A percentile compares a stretch with the other conserved stretches of the same genome.
Conservation (phyloP, 2,329 filamentous ascomycete species). For the Aspergillus carbonarius region DNA sequence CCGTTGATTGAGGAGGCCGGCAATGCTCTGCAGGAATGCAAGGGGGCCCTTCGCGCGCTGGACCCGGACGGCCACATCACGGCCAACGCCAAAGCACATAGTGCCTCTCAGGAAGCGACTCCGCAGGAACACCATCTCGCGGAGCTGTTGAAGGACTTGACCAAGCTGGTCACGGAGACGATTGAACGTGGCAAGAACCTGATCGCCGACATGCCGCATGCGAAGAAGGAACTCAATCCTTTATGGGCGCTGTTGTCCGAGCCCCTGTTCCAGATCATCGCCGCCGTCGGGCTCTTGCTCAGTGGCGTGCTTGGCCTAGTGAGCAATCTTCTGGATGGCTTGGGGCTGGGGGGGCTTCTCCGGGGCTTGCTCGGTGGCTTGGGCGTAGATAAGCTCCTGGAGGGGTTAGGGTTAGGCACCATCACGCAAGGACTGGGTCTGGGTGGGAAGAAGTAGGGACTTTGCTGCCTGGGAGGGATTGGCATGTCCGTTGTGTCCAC, state of each 20-base stretch:
- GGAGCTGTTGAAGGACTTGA: conserved; percentile 79
- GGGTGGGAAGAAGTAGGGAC: neutral
- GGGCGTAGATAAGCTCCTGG: conserved; percentile 59
- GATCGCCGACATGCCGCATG: conserved; percentile 86
- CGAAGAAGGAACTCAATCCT: conserved; percentile 90
- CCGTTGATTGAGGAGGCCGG: conserved; percentile 85
- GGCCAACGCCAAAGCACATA: conserved; percentile 77
- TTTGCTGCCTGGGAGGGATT: too few relatives aligned
- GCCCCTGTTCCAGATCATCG: conserved; percentile 88
- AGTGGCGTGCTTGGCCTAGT: conserved; percentile 82
- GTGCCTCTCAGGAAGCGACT: conserved; percentile 70
- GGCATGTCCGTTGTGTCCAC: too few relatives aligned
- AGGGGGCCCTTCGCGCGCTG: conserved; percentile 80
- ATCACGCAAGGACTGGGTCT: neutral
- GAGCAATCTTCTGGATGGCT: conserved; percentile 72
- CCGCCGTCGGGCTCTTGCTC: conserved; percentile 79
- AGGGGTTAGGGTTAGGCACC: conserved; percentile 42
- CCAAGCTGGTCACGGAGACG: conserved; percentile 73
- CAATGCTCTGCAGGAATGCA: conserved; percentile 81
- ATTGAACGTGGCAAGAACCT: conserved; percentile 87
- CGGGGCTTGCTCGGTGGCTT: conserved; percentile 73
- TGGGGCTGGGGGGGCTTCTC: conserved; percentile 78
- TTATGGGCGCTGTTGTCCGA: conserved; percentile 73
- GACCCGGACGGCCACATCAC: conserved; percentile 87
- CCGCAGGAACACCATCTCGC: conserved; percentile 83